These are phyloP conservation scores for Podaxis sp. DNA, from an alignment of 768 basidiomycete species.

Conservation along the genomic window DNA sequence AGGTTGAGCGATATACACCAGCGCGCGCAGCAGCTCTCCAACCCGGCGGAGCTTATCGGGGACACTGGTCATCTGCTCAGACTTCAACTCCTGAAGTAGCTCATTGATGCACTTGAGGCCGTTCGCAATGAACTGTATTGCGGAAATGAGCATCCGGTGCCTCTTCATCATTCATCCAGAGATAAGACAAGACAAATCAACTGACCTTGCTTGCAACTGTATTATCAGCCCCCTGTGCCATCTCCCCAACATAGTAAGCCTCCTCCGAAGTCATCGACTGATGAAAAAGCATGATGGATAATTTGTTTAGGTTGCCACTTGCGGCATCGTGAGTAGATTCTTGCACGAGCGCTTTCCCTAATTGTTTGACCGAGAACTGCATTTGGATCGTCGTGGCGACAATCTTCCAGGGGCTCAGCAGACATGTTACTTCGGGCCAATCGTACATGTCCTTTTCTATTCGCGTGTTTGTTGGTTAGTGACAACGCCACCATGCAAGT, in stretches of 20 bases:
- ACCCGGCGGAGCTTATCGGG: constrained; percentile 48
- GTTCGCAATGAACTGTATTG: constrained; percentile 69
- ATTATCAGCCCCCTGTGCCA: constrained; percentile 68
- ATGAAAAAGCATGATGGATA: constrained; percentile 67
- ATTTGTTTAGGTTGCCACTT: constrained; percentile 61
- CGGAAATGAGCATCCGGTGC: constrained; percentile 2
- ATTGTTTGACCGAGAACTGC: constrained; percentile 71
- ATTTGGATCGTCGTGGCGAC: constrained; percentile 80
- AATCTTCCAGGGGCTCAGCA: constrained; percentile 83
- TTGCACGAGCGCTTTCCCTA: constrained; percentile 66
- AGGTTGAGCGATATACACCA: constrained; percentile 68
- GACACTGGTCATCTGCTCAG: constrained; percentile 27
- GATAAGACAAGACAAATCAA: constrained; percentile 11
- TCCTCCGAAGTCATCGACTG: constrained; percentile 77
- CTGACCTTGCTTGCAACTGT: constrained; percentile 67
- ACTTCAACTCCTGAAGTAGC: constrained; percentile 39
- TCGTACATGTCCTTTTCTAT: constrained; percentile 52
- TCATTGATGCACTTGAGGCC: constrained; percentile 67
- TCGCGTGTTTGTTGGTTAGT: constrained; percentile 2
- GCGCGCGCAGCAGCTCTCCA: constrained; percentile 68
- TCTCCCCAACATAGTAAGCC: constrained; percentile 82
- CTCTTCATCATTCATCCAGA: not conserved
- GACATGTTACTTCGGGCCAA: constrained; percentile 61
- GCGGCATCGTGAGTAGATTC: constrained; percentile 55
- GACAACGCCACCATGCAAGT: not conserved